Conservation (phyloP, 495 filamentous ascomycete species). For the Penicillium egyptiacum region DNA sequence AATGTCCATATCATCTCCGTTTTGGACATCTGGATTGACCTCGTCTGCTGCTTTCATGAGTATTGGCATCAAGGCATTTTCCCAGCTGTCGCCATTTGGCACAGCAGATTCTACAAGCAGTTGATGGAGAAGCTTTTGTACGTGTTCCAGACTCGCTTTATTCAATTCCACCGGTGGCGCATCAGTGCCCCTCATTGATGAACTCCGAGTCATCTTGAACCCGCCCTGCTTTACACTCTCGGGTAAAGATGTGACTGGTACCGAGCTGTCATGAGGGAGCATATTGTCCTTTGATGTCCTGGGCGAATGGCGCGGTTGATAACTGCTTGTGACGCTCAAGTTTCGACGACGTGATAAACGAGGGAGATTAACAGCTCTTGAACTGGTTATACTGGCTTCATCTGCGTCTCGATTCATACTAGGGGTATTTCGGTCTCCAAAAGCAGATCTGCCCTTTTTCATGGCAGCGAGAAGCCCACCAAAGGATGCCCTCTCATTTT, state of each 20-base stretch:
- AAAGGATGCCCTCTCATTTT: constrained; percentile 54
- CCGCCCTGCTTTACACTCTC: constrained; percentile 32
- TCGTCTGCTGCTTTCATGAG: constrained; percentile 90
- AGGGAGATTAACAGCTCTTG: constrained; percentile 53
- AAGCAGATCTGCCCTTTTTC: constrained; percentile 69
- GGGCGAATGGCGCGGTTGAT: constrained; percentile 68
- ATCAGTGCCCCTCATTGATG: constrained; percentile 76
- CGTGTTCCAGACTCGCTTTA: constrained; percentile 81
- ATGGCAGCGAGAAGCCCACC: constrained; percentile 60
- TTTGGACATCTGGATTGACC: constrained; percentile 86
- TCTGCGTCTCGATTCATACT: constrained; percentile 65
- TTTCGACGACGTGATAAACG: constrained; percentile 67
- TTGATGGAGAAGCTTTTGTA: constrained; percentile 79
- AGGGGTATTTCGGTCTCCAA: constrained; percentile 66
- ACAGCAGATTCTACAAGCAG: constrained; percentile 75
- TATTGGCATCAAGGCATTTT: constrained; percentile 87
- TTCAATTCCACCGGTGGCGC: constrained; percentile 80
- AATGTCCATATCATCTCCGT: constrained; percentile 93
- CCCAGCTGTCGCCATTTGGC: constrained; percentile 74
- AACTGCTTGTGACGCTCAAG: constrained; percentile 70
- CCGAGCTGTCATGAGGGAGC: constrained; percentile 34
- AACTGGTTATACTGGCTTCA: constrained; percentile 58
- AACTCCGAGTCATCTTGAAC: constrained; percentile 71
- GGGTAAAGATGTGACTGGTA: constrained; percentile 21
- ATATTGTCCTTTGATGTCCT: constrained; percentile 50